Evolutionary conservation across 805 yeast species (phyloP), one percentile per base, ranked within the genome.

Genomic region (Starmera quercuum): DNA sequence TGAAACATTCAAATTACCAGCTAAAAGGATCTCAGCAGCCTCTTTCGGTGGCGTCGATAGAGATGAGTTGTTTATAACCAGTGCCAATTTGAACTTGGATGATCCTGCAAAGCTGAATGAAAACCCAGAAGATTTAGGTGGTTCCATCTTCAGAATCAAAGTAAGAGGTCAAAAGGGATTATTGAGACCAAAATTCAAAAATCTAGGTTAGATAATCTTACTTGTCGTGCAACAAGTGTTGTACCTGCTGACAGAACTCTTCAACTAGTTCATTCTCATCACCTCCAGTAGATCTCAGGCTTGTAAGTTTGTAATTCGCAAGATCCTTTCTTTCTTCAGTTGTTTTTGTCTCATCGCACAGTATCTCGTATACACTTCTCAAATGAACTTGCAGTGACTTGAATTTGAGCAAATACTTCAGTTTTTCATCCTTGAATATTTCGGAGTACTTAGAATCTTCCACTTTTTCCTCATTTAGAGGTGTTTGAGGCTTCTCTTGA

Each of bases 221-320:
- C 21, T 29, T 12, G 27, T 44, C 12, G 21, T 46, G 20, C 45
- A 45, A 40, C 46, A 44, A 30, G 29, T 29, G 46, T 2, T 34
- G 25, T 14, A 50, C 38, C 17, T 44, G 25, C 26, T 41, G 43
- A 39, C 78, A 72, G 54, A 83, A 82, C 44, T 82, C 90, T 51
- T 83, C 88, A 4, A 84, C 75, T 17, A 78, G 55, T 40, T 63
- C 74, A 47, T 84, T 84, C 32, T 71, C 73, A 43, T 83, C 85
- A 0, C 63, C 35, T 0, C 95, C 95, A 5, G 81, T 79, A 3
- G 48, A 51, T 22, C 95, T 57, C 12, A 84, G 57, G 34, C 73
- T 75, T 7, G 73, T 63, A 8, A 84, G 58, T 43, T 80, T 76
- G 44, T 73, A 66, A 40, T 75, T 68, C 2, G 83, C 83, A 10